phyloP scores from a whole-genome alignment of 2,329 filamentous ascomycete genomes.

The Huntiella omanensis region DNA sequence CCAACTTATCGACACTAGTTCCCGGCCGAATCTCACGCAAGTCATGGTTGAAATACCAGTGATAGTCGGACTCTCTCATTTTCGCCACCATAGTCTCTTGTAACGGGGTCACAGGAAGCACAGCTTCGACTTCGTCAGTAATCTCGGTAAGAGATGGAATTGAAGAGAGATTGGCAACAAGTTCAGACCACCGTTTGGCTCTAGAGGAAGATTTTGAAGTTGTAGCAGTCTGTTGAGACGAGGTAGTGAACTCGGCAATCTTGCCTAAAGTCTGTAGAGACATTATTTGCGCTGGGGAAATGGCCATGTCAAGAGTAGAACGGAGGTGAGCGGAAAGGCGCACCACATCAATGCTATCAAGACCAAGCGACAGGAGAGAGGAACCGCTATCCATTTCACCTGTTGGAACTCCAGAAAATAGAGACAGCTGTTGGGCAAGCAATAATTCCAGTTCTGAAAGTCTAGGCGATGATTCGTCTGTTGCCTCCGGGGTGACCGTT shows the following conservation, averaged over 20 bases:
- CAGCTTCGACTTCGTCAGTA: conserved; percentile 26
- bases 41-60: conserved; percentile 74
- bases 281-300: conserved; percentile 65
- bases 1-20: conserved; percentile 37
- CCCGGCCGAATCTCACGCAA: conserved; percentile 39
- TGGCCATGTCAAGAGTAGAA: conserved; percentile 27
- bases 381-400: conserved; percentile 35
- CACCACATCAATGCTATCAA: conserved; percentile 86
- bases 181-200: neutral
- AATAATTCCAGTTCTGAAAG: no score
- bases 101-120: conserved; percentile 61
- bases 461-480: no score
- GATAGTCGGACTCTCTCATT: conserved; percentile 57
- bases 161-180: neutral
- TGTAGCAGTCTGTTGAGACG: neutral
- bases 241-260: neutral
- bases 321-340: conserved; percentile 59
- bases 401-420: conserved; percentile 35
- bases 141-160: conserved; percentile 12
- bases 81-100: conserved; percentile 76
- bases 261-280: conserved; percentile 43
- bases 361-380: conserved; percentile 61
- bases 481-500: no score
- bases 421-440: neutral
- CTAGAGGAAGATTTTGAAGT: neutral